Conservation (phyloP, 768 basidiomycete genomes). For the Leccinum arenicola region DNA sequence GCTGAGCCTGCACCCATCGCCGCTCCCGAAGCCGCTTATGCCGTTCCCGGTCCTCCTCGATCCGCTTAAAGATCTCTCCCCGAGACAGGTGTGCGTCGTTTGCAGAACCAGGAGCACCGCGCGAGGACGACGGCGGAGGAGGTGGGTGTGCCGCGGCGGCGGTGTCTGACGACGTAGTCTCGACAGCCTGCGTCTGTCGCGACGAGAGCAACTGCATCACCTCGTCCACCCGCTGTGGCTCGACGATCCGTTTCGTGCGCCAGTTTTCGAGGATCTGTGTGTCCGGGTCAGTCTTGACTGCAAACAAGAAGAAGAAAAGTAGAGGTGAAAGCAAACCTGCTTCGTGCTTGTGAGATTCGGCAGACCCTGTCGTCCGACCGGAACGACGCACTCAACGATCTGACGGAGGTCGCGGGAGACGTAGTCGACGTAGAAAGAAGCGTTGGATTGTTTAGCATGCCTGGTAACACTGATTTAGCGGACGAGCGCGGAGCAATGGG, state of each 20-base stretch:
- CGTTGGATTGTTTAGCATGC: slow-evolving; percentile 15
- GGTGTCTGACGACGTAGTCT: neutral
- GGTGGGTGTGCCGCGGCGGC: too few species aligned
- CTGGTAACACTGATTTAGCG: slow-evolving; percentile 11
- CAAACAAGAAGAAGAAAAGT: neutral
- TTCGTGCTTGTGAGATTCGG: slow-evolving; percentile 86
- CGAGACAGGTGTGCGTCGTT: slow-evolving; percentile 37
- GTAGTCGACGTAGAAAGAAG: slow-evolving; percentile 75
- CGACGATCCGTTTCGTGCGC: slow-evolving; percentile 81
- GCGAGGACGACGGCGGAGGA: neutral
- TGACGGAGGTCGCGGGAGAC: slow-evolving; percentile 74
- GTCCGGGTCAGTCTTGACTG: neutral
- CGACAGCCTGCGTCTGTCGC: neutral
- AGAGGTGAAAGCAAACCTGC: slow-evolving; percentile 59
- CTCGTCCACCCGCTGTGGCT: slow-evolving; percentile 77
- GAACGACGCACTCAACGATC: slow-evolving; percentile 85
- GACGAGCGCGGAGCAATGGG: neutral
- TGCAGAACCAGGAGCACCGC: neutral
- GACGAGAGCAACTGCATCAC: slow-evolving; percentile 38
- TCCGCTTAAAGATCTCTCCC: slow-evolving; percentile 22
- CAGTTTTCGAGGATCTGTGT: slow-evolving; percentile 80
- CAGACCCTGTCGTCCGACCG: slow-evolving; percentile 79
- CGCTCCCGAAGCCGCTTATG: slow-evolving; percentile 91
- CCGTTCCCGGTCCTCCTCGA: slow-evolving; percentile 90
- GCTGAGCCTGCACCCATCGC: slow-evolving; percentile 84